Conservation (phyloP, 345 rosid genomes). For the Eucalyptus dawsonii region DNA sequence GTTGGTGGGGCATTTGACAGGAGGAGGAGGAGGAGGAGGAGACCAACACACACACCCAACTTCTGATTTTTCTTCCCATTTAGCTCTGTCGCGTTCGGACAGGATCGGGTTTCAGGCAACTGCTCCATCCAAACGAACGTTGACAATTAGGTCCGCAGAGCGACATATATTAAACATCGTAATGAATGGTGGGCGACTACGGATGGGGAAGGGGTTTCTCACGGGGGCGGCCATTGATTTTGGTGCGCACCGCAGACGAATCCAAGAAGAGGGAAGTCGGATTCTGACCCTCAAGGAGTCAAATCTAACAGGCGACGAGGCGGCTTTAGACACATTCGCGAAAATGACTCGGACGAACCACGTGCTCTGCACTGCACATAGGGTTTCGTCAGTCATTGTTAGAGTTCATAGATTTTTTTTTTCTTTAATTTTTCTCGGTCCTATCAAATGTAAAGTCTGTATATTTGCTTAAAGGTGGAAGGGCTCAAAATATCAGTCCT, state of each 20-base stretch:
- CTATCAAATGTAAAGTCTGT: neutral
- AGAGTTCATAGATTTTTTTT: neutral
- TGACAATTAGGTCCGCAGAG: neutral
- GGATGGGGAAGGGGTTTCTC: neutral
- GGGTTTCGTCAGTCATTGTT: neutral
- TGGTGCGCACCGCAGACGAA: neutral
- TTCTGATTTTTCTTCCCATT: neutral
- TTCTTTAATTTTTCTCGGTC: neutral
- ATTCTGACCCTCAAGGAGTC: neutral
- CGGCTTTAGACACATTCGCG: no score
- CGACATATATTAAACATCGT: neutral
- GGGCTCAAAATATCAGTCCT: neutral
- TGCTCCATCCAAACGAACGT: neutral
- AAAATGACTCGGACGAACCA: neutral
- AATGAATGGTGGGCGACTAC: neutral
- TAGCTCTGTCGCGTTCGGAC: slow-evolving; percentile 3
- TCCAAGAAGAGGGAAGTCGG: neutral
- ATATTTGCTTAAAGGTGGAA: neutral
- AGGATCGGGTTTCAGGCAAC: slow-evolving; percentile 28
- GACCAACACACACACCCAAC: neutral
- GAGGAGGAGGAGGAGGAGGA: neutral
- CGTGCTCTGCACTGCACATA: neutral
- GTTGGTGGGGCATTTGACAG: neutral
- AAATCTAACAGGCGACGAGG: neutral
- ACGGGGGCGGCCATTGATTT: neutral